Evolutionary conservation across 208 protist genomes (phyloP).

Genomic region (Leishmania martiniquensis): DNA sequence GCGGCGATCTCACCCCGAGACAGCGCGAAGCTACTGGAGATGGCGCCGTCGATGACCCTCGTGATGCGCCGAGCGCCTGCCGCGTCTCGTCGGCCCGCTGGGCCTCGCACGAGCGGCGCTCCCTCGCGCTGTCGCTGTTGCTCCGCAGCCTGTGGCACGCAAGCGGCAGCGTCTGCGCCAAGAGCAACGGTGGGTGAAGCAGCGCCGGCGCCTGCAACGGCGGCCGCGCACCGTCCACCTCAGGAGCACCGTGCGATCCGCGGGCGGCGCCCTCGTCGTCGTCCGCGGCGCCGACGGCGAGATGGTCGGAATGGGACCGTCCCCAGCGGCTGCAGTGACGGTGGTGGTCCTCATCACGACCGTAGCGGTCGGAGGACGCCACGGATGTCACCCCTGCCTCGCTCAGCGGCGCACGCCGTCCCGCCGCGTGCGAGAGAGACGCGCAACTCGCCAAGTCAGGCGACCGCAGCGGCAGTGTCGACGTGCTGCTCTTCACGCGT

Average conservation of each 20-base stretch:
- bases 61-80: neutral
- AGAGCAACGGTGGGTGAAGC: neutral
- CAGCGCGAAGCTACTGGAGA: neutral
- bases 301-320: neutral
- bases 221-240: constrained; percentile 5
- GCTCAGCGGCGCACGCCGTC: neutral
- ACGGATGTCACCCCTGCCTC: neutral
- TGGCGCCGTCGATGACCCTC: neutral
- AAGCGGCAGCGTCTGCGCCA: too few relatives aligned
- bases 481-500: neutral
- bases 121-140: neutral
- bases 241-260: neutral
- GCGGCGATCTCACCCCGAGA: neutral
- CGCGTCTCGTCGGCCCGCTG: neutral
- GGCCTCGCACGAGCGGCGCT: neutral
- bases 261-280: neutral
- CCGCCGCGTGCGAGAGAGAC: neutral
- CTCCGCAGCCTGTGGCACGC: neutral
- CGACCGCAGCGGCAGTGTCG: constrained; percentile 19
- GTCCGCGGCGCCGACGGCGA: neutral
- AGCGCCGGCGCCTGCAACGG: constrained; percentile 25
- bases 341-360: neutral
- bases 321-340: neutral
- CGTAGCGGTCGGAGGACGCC: constrained; percentile 3
- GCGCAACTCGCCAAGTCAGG: constrained; percentile 3